Conservation (phyloP, 768 basidiomycete species). For the Tylopilus subfusipes region DNA sequence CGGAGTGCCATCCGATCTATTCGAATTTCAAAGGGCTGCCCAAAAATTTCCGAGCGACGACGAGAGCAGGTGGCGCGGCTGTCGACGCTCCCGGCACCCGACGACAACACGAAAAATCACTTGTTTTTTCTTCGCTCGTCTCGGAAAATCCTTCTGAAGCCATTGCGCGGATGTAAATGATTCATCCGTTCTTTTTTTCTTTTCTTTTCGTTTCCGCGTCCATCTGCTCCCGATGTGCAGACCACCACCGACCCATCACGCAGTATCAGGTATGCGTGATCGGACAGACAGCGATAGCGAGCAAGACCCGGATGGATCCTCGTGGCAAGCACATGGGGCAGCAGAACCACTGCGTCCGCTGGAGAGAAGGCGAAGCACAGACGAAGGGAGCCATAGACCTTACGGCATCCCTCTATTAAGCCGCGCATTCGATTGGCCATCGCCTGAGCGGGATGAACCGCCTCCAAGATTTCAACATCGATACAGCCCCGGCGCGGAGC, state of each 20-base stretch:
- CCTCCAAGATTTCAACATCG: slow-evolving; percentile 9
- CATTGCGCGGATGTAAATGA: slow-evolving; percentile 32
- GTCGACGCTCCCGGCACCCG: slow-evolving; percentile 23
- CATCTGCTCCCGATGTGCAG: slow-evolving; percentile 25
- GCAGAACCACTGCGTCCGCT: slow-evolving; percentile 4
- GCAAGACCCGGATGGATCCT: slow-evolving; percentile 44
- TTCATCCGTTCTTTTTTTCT: slow-evolving; percentile 25
- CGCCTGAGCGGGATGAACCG: slow-evolving; percentile 17
- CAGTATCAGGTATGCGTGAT: slow-evolving; percentile 16
- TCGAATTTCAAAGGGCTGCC: slow-evolving; percentile 26
- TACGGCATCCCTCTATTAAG: slow-evolving; percentile 19
- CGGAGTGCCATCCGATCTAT: slow-evolving; percentile 9
- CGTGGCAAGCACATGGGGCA: slow-evolving; percentile 21
- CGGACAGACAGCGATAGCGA: slow-evolving; percentile 42
- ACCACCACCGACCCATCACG: slow-evolving; percentile 17
- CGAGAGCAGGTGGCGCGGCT: slow-evolving; percentile 19
- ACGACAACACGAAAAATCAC: slow-evolving; percentile 23
- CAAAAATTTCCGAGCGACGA: slow-evolving; percentile 24
- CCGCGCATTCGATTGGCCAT: slow-evolving; percentile 25
- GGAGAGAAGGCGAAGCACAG: slow-evolving; percentile 18
- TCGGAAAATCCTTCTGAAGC: slow-evolving; percentile 20
- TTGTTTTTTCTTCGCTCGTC: slow-evolving; percentile 20
- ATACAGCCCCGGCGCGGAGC: slow-evolving; percentile 6
- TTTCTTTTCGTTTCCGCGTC: slow-evolving; percentile 31
- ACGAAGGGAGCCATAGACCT: slow-evolving; percentile 9